Evolutionary conservation across 1,139 yeast genomes (phyloP), one percentile per base, ranked within the genome.

Genomic region (Sugiyamaella pinicola): DNA sequence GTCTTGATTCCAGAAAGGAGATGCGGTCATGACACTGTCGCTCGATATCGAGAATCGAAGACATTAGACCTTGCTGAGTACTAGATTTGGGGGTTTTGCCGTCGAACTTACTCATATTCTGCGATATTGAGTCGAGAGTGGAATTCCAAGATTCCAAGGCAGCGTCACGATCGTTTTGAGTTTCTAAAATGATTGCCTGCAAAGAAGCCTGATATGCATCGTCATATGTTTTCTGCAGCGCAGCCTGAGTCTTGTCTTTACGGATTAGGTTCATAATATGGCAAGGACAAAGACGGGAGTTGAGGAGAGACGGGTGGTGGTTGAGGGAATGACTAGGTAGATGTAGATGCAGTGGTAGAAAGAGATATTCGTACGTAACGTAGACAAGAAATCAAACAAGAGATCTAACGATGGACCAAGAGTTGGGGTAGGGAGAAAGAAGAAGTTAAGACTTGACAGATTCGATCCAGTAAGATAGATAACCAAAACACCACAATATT

Each of bases 1-100:
- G 44, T 34, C 66, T 57, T 45, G 54, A 51, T 46, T 67, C 69
- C 43, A 69, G 58, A 47, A 63, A 67, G 24, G 59, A 52, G 33
- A 70, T 69, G 22, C 74, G 59, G 50, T 70, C 73, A 41, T 63
- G 65, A 57, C 74, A 70, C 57, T 70, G 73, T 38, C 70, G 64
- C 57, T 70, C 73, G 38, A 70, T 67, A 54, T 69, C 72, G 55
- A 64, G 58, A 51, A 70, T 63, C 44, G 69, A 66, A 37, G 69
- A 59, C 62, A 69, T 61, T 50, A 70, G 58, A 28, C 65, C 60
- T 53, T 67, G 66, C 50, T 70, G 72, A 26, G 62, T 61, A n/a
- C 64, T 61, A 9, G 64, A 58, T 33, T 60, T 57, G n/a, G 69
- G 68, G 7, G 69, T 63, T 5, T 62, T 52, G 41, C 64, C 63